Base-by-base conservation (phyloP, 106 monocot genomes). In the Xerophyta viscosa region DNA sequence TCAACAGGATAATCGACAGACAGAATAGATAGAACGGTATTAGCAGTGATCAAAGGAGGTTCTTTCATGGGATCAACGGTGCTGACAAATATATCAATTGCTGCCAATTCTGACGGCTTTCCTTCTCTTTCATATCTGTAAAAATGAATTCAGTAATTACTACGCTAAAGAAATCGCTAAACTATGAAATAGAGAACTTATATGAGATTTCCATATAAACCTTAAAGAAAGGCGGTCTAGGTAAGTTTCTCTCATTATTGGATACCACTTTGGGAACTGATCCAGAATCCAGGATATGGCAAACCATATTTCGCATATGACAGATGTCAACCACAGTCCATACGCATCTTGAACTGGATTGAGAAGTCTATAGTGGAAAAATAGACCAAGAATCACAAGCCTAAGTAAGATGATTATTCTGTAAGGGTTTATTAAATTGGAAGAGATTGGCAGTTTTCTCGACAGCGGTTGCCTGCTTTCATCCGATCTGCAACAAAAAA, bases 301-400 rank as follows among this genome's bases (percentile, higher is more conserved):
- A 70, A 88, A 88, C 88, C 88, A 88, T 56, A 88, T 73, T 71
- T 88, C 88, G 58, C 87, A 87, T 43, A 87, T 78, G 41, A 87
- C 78, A n/a, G 87, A 87, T 22, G 83, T 83, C 31, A 88, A 36
- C 88, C 88, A 88, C 65, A 88, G 56, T 3, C 75, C 79, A 57
- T 69, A 76, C 5, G 88, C 88, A 63, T 88, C 73, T 37, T 23
- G 55, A 61, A 88, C 83, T 24, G 88, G 88, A 33, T 83, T 37
- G 19, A 69, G 55, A 67, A 88, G 29, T 62, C 88, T 62, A 67
- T 88, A 88, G 15, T 83, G 88, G 47, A 88, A 76, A 66, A 88
- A 88, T 27, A 88, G 65, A 24, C 76, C 88, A 53, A 88, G 72
- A 50, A 88, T 69, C 47, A 79, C 66, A n/a, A 88, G 88, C 75